These are phyloP conservation scores for Ganoderma multipileum DNA, from an alignment of 1,284 basidiomycete genomes.

Conservation along the genomic window DNA sequence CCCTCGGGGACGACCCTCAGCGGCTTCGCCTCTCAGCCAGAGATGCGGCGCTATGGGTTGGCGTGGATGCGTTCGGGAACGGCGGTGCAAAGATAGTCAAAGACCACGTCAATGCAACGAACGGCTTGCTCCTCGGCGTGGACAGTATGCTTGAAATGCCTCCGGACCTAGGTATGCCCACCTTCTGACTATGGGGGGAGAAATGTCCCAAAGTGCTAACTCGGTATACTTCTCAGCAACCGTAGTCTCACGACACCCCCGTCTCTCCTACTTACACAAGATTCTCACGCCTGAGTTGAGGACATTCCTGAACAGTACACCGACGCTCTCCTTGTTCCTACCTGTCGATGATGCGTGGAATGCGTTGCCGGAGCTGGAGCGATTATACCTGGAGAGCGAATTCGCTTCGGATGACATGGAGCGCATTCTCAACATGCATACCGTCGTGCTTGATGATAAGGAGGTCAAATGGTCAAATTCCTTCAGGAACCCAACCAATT, in stretches of 20 bases:
- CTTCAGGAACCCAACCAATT: conserved; percentile 57
- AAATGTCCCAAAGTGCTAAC: conserved; percentile 19
- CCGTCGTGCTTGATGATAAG: conserved; percentile 54
- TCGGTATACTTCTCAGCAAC: conserved; percentile 49
- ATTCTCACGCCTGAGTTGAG: conserved; percentile 67
- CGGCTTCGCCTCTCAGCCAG: conserved; percentile 69
- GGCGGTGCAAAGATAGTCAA: conserved; percentile 72
- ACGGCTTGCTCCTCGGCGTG: conserved; percentile 84
- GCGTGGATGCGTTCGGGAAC: conserved; percentile 75
- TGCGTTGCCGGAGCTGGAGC: conserved; percentile 69
- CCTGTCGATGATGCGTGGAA: conserved; percentile 87
- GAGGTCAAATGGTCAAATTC: conserved; percentile 70
- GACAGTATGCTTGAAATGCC: conserved; percentile 82
- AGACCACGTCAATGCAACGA: conserved; percentile 61
- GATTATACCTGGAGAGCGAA: conserved; percentile 85
- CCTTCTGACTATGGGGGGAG: not conserved
- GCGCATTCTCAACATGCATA: conserved; percentile 81
- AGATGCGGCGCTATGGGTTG: conserved; percentile 63
- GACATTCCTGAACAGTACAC: conserved; percentile 61
- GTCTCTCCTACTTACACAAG: conserved; percentile 73
- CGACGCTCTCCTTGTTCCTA: conserved; percentile 90
- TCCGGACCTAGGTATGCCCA: conserved; percentile 68
- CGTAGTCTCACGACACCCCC: conserved; percentile 62
- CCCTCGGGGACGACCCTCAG: conserved; percentile 86
- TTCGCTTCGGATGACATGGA: conserved; percentile 83